Conservation (phyloP, 129 eudicot species). For the Centrapalus pauciflorus region DNA sequence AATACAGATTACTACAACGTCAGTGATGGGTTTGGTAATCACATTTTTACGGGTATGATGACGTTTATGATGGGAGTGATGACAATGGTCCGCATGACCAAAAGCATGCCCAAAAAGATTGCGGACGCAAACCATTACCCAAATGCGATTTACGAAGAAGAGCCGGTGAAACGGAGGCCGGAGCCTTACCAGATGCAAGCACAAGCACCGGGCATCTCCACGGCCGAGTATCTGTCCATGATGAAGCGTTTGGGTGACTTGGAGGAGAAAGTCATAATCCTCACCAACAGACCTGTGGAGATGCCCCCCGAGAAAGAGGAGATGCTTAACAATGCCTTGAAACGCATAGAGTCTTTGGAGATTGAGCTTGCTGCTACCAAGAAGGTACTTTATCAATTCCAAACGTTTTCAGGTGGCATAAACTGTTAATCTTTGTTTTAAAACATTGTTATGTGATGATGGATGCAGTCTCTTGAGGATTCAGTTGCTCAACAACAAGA, state of each 20-base stretch:
- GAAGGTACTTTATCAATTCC: constrained; percentile 53
- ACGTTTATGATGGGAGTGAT: constrained; percentile 82
- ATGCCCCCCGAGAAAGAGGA: constrained; percentile 98
- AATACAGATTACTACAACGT: constrained; percentile 25
- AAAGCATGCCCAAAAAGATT: constrained; percentile 76
- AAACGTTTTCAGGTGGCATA: not conserved
- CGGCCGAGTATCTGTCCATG: constrained; percentile 59
- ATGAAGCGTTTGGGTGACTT: constrained; percentile 88
- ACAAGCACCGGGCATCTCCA: constrained; percentile 45
- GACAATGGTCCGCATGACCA: constrained; percentile 82
- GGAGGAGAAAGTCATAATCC: constrained; percentile 64
- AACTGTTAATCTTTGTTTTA: no score
- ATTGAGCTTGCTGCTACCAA: constrained; percentile 66
- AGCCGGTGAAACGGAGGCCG: constrained; percentile 30
- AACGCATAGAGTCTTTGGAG: constrained; percentile 70
- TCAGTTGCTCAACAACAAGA: constrained; percentile 54
- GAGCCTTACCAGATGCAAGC: constrained; percentile 29
- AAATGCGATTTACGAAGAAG: constrained; percentile 35
- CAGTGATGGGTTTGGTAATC: constrained; percentile 47
- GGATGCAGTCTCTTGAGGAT: constrained; percentile 63
- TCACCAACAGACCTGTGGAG: constrained; percentile 51
- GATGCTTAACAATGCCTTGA: constrained; percentile 66
- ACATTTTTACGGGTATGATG: constrained; percentile 67
- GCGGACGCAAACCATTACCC: constrained; percentile 59
- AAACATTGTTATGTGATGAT: constrained; percentile 20